Evolutionary conservation across 2,329 filamentous ascomycete species (phyloP), one percentile per base, ranked within the genome.

Genomic region (Exophiala bonariae): DNA sequence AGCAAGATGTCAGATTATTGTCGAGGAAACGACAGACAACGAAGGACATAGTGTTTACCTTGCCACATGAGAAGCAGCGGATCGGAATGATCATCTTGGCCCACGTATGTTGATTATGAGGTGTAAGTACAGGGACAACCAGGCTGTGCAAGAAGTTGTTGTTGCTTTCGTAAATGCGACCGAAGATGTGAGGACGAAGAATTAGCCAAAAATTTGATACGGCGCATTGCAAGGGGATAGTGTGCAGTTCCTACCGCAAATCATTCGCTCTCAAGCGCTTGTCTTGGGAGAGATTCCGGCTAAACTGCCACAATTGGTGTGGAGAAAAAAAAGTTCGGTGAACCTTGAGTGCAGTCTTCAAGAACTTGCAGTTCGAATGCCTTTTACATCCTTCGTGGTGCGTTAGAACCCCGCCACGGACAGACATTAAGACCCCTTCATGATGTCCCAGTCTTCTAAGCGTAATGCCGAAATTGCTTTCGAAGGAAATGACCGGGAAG

Each of bases 31-130:
- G n/a, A n/a, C n/a, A n/a, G n/a, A n/a, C n/a, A n/a, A n/a, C n/a
- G n/a, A n/a, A n/a, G 7, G 32, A 16, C 18, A 17, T 8, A 8
- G 28, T 7, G 14, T 71, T 50, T 72, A 96, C 93, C 88, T 99
- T 99, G 71, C 93, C 93, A 71, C 93, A 99, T 49, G 93, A 97
- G 74, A 99, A 99, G 76, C 93, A 99, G 60, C 93, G 89, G 58
- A 99, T 89, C 2, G 93, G 93, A 60, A 99, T 97, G 72, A 99
- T 99, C 93, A 99, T 99, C 47, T 73, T 86, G 74, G 59, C 6
- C 11, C 23, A 6, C 23, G 23, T 26, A 26, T 11, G 23, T 11
- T 11, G 11, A 26, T n/a, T n/a, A n/a, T n/a, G n/a, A n/a, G n/a
- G n/a, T n/a, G n/a, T n/a, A 26, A 11, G 23, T 6, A 6, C 11